Base-by-base conservation (phyloP, 345 rosid genomes). In the Bretschneidera sinensis region DNA sequence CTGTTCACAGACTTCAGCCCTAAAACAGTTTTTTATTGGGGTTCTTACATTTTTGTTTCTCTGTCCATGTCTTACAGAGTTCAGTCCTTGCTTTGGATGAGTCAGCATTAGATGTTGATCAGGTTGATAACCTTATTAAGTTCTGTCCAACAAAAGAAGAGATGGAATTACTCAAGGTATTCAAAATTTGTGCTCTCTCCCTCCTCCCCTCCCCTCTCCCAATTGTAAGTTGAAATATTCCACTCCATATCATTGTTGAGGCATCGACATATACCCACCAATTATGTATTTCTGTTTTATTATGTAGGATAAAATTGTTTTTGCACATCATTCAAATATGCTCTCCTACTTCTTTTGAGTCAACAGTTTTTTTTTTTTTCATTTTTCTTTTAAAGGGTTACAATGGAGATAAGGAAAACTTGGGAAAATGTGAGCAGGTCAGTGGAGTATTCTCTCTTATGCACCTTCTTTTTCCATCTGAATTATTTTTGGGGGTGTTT, bases 121-220 rank as follows among this genome's bases (percentile, higher is more conserved):
- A 89, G 71, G 83, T 89, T 55, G 96, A 89, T 64, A 89, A 79
- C 69, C 82, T 89, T 58, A 81, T 89, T 24, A 89, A 86, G 70
- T 86, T 89, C 69, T 86, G 87, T 76, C 96, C 96, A 53, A 86
- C 96, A 47, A 86, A 84, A 78, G 96, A 89, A 74, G 96, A 89
- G 75, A 54, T 65, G 66, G 96, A 89, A 75, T 51, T 82, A 66
- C 79, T 89, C 50, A 82, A 81, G 89, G 96, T 89, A 65, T 43
- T 49, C 59, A 45, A 55, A 24, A n/a, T 28, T 28, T 28, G 5
- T 35, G 11, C 20, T 21, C 28, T 49, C 53, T 51, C n/a, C 63
- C 43, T 43, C 19, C 20, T 33, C 20, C 8, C 33, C 33, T 8
- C 33, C 33, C 8, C 33, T 39, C 16, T 11, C 45, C 15, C 45